phyloP scores from a whole-genome alignment of 805 yeast genomes.

The Saturnispora ahearnii region DNA sequence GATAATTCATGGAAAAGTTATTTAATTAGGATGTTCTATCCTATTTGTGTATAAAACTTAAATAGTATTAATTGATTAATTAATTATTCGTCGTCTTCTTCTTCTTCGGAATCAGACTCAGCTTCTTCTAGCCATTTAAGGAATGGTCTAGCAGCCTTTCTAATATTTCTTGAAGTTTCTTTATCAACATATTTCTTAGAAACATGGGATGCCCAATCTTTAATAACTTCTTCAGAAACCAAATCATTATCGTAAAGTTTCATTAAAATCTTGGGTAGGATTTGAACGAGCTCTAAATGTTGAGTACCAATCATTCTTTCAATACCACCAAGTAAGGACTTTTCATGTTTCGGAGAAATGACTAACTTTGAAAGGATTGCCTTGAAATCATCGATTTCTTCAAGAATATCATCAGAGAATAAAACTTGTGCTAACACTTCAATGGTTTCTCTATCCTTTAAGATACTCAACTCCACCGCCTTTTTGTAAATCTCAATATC shows the following conservation, averaged over 20 bases:
- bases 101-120: conserved; percentile 69
- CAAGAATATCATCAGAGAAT: conserved; percentile 68
- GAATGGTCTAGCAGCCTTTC: conserved; percentile 94
- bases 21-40: conserved; percentile 1
- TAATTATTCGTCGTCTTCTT: conserved; percentile 32
- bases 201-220: conserved; percentile 82
- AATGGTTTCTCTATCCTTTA: conserved; percentile 63
- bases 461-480: conserved; percentile 69
- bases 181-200: conserved; percentile 91
- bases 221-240: conserved; percentile 70
- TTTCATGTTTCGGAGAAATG: conserved; percentile 61
- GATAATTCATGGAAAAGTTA: conserved; percentile 1
- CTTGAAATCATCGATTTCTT: conserved; percentile 65
- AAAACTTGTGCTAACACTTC: conserved; percentile 89
- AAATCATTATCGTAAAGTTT: conserved; percentile 77
- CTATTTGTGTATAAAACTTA: conserved; percentile 4
- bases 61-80: background rate
- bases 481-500: conserved; percentile 92
- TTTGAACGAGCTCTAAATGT: conserved; percentile 56
- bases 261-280: conserved; percentile 75
- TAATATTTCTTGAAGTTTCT: conserved; percentile 84
- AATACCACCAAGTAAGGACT: conserved; percentile 88
- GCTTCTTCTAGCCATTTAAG: conserved; percentile 93
- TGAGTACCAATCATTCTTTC: conserved; percentile 87
- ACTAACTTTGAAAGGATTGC: conserved; percentile 78